Conservation (phyloP, 495 filamentous ascomycete genomes). For the Neurospora africana region DNA sequence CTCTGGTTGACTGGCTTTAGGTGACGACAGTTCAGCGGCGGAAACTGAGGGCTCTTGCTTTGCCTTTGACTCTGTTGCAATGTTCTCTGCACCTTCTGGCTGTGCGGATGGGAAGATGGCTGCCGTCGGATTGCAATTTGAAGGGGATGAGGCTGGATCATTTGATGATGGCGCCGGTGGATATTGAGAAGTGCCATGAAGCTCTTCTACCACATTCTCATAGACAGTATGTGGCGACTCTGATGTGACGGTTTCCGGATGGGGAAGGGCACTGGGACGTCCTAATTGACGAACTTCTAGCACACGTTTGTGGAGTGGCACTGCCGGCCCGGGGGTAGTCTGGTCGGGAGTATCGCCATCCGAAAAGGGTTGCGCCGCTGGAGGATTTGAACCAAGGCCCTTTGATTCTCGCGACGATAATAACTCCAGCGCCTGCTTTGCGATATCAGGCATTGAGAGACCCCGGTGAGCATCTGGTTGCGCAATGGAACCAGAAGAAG, state of each 20-base stretch:
- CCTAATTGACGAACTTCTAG: too few species aligned
- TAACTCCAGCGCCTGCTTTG: too few species aligned
- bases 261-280: too few species aligned
- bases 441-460: not conserved
- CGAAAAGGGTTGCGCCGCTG: too few species aligned
- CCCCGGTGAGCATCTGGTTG: not conserved
- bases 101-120: not conserved
- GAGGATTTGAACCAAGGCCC: not conserved
- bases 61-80: not conserved
- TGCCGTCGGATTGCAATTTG: not conserved
- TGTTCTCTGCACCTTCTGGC: not conserved
- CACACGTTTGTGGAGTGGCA: too few species aligned
- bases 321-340: too few species aligned
- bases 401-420: too few species aligned
- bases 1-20: not conserved
- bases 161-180: not conserved
- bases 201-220: not conserved
- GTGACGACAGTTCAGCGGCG: not conserved
- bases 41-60: not conserved
- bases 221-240: not conserved
- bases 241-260: not conserved
- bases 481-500: not conserved
- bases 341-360: too few species aligned
- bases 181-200: not conserved
- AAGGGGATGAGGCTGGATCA: not conserved